Evolutionary conservation across 768 basidiomycete genomes (phyloP), one percentile per base, ranked within the genome.

Genomic region (Termitomyces sp.): DNA sequence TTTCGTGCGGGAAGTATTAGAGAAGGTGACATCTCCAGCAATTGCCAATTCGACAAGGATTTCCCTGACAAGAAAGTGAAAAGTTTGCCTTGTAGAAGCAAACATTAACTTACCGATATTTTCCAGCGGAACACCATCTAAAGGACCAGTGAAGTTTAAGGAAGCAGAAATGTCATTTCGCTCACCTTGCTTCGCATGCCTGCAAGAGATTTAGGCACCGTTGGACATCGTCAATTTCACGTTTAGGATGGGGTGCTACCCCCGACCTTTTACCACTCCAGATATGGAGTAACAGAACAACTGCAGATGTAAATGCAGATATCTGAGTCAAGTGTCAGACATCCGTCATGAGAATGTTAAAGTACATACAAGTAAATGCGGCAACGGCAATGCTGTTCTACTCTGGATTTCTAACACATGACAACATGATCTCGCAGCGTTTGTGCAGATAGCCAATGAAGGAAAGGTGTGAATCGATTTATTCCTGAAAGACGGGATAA

Each of bases 361-460:
- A 0, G 36, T 50, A 62, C 67, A 7, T 64, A 78, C 81, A 70
- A 78, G 76, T 36, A 76, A 41, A 6, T 68, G 64, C 5, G 75
- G 71, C 47, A 75, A 51, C 3, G 75, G 75, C 38, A 75, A 60
- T 5, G 71, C 67, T 12, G 74, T 69, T 59, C 67, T 71, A 50
- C 77, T 72, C 61, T 76, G 74, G 54, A 73, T 61, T 72, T 92
- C 89, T 20, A 89, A 70, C 32, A 94, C 80, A 67, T 88, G 89
- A 41, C 82, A 82, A 59, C 82, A 87, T 1, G 89, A 90, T 8
- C 90, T 78, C 2, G 93, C 89, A 0, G 93, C 86, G 61, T 93
- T 93, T n/a, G 87, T 85, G 69, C 91, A 93, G 55, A 94, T 93
- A 0, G 89, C 89, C 35, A 93, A 75, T 0, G 91, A 66, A 74